A percentile compares a stretch with the other conserved stretches of the same genome.
Conservation (phyloP, 345 rosid species). For the Arabidopsis arenosa region DNA sequence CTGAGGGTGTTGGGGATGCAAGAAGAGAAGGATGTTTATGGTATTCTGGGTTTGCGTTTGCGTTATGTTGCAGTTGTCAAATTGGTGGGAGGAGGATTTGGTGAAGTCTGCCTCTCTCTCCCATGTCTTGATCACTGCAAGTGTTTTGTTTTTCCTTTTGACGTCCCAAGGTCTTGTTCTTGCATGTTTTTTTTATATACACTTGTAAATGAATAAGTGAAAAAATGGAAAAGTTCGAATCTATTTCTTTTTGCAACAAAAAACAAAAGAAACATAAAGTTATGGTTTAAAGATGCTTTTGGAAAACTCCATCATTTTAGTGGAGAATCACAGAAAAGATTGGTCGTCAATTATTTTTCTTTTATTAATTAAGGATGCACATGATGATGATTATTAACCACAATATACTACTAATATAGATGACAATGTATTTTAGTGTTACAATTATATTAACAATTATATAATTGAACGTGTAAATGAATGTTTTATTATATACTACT, state of each 20-base stretch:
- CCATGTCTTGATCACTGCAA: too few relatives aligned
- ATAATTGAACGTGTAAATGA: not conserved
- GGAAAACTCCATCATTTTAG: slow-evolving; percentile 17
- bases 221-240: not conserved
- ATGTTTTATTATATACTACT: not conserved
- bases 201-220: not conserved
- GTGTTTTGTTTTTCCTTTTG: not conserved
- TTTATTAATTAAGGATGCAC: slow-evolving; percentile 24
- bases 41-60: slow-evolving; percentile 6
- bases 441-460: not conserved
- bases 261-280: not conserved
- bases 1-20: slow-evolving; percentile 68
- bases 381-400: slow-evolving; percentile 22
- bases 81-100: slow-evolving; percentile 79
- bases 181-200: not conserved
- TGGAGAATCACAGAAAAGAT: slow-evolving; percentile 40
- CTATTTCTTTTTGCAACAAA: not conserved
- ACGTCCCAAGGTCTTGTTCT: not conserved
- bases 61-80: slow-evolving; percentile 54
- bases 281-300: slow-evolving; percentile 27
- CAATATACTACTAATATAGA: not conserved
- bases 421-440: slow-evolving; percentile 3
- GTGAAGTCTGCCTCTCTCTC: not conserved
- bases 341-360: slow-evolving; percentile 7
- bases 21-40: slow-evolving; percentile 54